Conservation (phyloP, 352 stramenopile genomes). For the Pythium utonaiense region DNA sequence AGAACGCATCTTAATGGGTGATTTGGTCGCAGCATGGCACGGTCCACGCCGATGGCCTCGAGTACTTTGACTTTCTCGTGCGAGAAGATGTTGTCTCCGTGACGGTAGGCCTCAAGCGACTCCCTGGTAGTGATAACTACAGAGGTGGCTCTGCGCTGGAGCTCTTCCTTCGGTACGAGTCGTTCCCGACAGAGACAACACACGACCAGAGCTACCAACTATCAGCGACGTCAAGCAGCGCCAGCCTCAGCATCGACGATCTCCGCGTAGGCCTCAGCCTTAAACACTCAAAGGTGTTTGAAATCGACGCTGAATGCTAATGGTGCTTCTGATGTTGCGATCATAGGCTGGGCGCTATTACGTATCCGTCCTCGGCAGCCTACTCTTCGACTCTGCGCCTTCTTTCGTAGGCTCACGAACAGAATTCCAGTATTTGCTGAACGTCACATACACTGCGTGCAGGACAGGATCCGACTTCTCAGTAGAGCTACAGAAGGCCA, state of each 20-base stretch:
- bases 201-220: slow-evolving; percentile 11
- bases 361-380: slow-evolving; percentile 1
- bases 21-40: slow-evolving; percentile 18
- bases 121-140: background rate
- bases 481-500: too few species aligned
- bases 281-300: too few species aligned
- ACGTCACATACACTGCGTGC: slow-evolving; percentile 15
- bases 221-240: background rate
- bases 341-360: slow-evolving; percentile 18
- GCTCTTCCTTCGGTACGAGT: slow-evolving; percentile 14
- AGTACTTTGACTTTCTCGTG: slow-evolving; percentile 27
- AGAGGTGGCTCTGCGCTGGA: slow-evolving; percentile 5
- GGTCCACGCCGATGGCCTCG: slow-evolving; percentile 22
- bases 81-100: slow-evolving; percentile 8
- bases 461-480: too few species aligned
- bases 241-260: slow-evolving; percentile 4
- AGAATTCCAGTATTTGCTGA: slow-evolving; percentile 9
- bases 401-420: background rate
- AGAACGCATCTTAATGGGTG: background rate
- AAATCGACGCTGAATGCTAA: too few species aligned
- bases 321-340: background rate
- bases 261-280: slow-evolving; percentile 18
- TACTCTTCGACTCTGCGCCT: slow-evolving; percentile 11
- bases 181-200: slow-evolving; percentile 8
- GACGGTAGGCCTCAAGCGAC: background rate